Base-by-base conservation (phyloP, 1,284 basidiomycete genomes). In the Pseudozyma pruni region DNA sequence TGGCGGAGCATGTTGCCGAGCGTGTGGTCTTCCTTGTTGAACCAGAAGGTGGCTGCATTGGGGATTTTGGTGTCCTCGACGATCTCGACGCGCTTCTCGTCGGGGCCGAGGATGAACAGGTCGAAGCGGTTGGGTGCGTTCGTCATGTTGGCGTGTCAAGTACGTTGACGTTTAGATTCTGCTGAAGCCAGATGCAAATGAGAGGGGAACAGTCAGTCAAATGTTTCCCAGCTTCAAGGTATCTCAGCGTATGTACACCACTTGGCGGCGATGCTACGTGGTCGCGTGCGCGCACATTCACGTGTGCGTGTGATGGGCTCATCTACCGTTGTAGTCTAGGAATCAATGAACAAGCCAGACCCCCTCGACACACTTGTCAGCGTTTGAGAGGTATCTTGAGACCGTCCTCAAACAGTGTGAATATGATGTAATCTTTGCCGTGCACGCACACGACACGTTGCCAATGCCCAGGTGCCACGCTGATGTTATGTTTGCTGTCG, bases 21-120 rank as follows among this genome's bases (percentile, higher is more conserved):
- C 0, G 96, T 98, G 80, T 98, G 96, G 81, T 98, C 96, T 83
- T 98, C 94, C 85, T 97, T 97, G 72, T 93, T 88, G 74, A 98
- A 87, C 75, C 92, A 91, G 72, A 98, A 88, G 0, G 94, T 96
- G 14, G 94, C 94, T 0, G 95, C 94, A 80, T 98, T 97, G 1
- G 94, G 93, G 59, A 98, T 92, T 85, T 95, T 96, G 43, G 93
- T 94, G 84, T 98, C 95, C 84, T 98, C 94, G 11, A 88, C 89
- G 52, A 98, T 87, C 79, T 94, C 91, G 59, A 98, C 89, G 44
- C 94, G 86, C 85, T 91, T 91, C 85, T 98, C 94, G 79, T 90
- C 93, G 75, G 97, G 92, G 34, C 92, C 91, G 29, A 94, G 88
- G 54, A 95, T 91, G 81, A 90, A 93, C 74, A 94, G 87, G 84